Evolutionary conservation across 2,329 filamentous ascomycete species (phyloP).

Genomic region (Penicillium sp.): DNA sequence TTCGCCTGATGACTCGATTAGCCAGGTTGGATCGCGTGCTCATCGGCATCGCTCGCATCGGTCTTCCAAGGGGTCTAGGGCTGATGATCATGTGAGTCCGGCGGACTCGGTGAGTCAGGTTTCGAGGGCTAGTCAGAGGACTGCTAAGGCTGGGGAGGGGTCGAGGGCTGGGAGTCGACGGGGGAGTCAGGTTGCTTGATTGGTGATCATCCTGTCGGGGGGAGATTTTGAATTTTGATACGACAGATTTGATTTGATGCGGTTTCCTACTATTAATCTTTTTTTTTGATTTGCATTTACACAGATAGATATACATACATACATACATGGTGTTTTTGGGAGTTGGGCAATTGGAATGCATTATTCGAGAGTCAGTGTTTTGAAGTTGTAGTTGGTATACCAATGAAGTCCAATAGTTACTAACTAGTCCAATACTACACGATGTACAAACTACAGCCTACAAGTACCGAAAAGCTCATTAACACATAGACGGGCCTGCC

Average conservation of each 20-base stretch:
- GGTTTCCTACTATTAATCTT: neutral
- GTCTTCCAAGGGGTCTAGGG: conserved; percentile 32
- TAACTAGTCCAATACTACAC: neutral
- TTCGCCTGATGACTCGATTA: conserved; percentile 76
- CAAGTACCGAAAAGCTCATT: neutral
- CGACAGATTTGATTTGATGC: conserved; percentile 5
- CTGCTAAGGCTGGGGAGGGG: conserved; percentile 33
- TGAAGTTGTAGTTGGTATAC: neutral
- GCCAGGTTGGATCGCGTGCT: conserved; percentile 56
- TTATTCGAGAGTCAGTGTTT: neutral
- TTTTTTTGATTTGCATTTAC: conserved; percentile 11
- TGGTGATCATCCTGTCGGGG: neutral
- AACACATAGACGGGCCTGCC: conserved; percentile 21
- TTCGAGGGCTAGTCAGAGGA: conserved; percentile 35
- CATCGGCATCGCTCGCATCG: conserved; percentile 30
- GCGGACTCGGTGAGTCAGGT: conserved; percentile 45
- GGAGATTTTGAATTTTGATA: conserved; percentile 1
- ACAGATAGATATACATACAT: conserved; percentile 9
- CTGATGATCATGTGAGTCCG: conserved; percentile 39
- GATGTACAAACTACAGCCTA: neutral
- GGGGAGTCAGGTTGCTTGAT: conserved; percentile 30
- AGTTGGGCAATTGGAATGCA: conserved; percentile 6
- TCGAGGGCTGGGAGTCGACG: conserved; percentile 33
- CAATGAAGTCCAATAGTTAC: neutral
- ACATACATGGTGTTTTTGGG: conserved; percentile 11